Conservation (phyloP, 768 basidiomycete species). For the Megacollybia marginata region DNA sequence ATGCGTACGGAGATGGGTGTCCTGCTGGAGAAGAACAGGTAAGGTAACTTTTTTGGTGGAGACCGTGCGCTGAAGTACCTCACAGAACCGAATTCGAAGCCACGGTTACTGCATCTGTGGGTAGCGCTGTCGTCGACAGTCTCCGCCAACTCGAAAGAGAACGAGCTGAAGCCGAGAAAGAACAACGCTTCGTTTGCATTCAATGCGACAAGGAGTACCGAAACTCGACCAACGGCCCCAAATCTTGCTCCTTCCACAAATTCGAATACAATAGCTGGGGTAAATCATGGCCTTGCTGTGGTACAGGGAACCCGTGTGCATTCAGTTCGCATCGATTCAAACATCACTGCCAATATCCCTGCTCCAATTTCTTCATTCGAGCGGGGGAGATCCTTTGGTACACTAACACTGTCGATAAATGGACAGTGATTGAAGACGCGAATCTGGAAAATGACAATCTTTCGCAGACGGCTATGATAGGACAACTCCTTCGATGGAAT, state of each 20-base stretch:
- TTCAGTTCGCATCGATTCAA: slow-evolving; percentile 25
- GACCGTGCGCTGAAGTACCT: too few relatives aligned
- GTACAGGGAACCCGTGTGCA: slow-evolving; percentile 26
- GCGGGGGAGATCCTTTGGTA: slow-evolving; percentile 23
- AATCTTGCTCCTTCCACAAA: slow-evolving; percentile 31
- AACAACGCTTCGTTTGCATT: slow-evolving; percentile 30
- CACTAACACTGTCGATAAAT: slow-evolving; percentile 25
- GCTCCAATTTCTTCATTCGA: slow-evolving; percentile 28
- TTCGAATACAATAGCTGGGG: slow-evolving; percentile 27
- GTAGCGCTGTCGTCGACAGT: slow-evolving; percentile 26
- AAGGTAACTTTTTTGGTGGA: too few relatives aligned
- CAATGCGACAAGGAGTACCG: slow-evolving; percentile 32
- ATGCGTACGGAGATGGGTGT: too few relatives aligned
- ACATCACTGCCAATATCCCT: slow-evolving; percentile 36
- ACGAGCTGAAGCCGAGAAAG: slow-evolving; percentile 24
- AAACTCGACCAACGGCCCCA: slow-evolving; percentile 27
- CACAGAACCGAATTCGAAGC: slow-evolving; percentile 16
- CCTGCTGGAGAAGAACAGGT: too few relatives aligned
- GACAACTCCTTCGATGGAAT: slow-evolving; percentile 23
- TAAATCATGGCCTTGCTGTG: slow-evolving; percentile 28
- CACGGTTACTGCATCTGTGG: slow-evolving; percentile 24
- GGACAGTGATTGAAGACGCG: slow-evolving; percentile 25
- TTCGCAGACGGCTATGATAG: slow-evolving; percentile 20
- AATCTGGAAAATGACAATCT: slow-evolving; percentile 25
- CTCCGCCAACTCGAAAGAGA: slow-evolving; percentile 27